Base-by-base conservation (phyloP, 768 basidiomycete species). In the Rhizopogon vesiculosus region DNA sequence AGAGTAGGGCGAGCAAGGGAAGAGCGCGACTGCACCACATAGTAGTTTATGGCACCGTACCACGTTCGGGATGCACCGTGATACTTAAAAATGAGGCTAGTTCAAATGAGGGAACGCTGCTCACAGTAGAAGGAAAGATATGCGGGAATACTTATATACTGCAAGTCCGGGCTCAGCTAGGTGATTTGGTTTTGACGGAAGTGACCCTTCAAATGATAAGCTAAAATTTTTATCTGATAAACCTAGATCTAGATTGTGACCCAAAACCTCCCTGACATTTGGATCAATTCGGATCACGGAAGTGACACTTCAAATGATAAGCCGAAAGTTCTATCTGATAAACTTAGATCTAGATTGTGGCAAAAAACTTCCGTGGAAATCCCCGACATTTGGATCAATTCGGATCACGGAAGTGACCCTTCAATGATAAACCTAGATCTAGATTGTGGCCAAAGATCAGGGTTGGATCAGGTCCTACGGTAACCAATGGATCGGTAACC, bases 1-100 rank as follows among this genome's bases (percentile, higher is more conserved):
- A 59, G 40, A 74, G 67, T 9, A 57, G 22, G 0, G 53, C 7
- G 15, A 61, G 50, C 43, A 76, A 52, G 10, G 64, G 59, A 9
- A 64, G 6, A 10, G 57, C 13, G 1, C 46, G 44, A 7, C 35
- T 15, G 13, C 4, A 51, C 53, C 53, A 54, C 54, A 55, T 55
- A 16, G 7, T 13, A 19, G 7, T 22, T 33, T 25, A 16, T 13
- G 28, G n/a, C 12, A 15, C 13, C 13, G 18, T 19, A 6, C 12
- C 28, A 16, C 9, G 39, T 44, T 46, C 7, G 49, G 18, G 39
- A 15, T 15, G 29, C 29, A 9, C 31, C 15, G 29, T 22, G 29
- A 29, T 53, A 15, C 29, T 29, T 45, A 31, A n/a, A 45, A 15
- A 31, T 3, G 25, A 48, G 18, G 1, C 9, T 3, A 15, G 31